Percentiles rank a stretch among this genome's conserved stretches.
phyloP scores from a whole-genome alignment of 2,329 filamentous ascomycete genomes.

The Fusarium sp. region DNA sequence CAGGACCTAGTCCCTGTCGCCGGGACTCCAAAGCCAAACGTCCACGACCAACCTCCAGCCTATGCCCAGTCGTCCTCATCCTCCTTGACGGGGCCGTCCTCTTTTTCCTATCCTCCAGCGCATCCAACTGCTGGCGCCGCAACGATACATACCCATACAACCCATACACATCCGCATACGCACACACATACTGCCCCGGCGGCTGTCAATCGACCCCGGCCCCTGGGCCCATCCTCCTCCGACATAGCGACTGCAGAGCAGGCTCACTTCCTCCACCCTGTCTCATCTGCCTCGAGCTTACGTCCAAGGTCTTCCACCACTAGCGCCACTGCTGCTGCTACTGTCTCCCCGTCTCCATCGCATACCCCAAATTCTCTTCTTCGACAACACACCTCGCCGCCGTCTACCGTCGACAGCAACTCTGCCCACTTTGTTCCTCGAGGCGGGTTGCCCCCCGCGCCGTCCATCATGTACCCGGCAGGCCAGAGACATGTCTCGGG shows the following conservation, averaged over 20 bases:
- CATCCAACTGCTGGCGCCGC: constrained; percentile 13
- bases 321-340: constrained; percentile 25
- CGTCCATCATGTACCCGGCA: constrained; percentile 63
- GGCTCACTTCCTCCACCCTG: constrained; percentile 36
- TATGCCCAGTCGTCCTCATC: constrained; percentile 29
- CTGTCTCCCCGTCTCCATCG: constrained; percentile 24
- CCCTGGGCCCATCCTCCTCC: constrained; percentile 37
- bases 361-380: constrained; percentile 27
- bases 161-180: constrained; percentile 3
- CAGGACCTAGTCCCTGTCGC: constrained; percentile 31
- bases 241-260: constrained; percentile 31
- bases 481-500: constrained; percentile 59
- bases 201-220: constrained; percentile 32
- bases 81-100: constrained; percentile 29
- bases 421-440: constrained; percentile 36
- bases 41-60: constrained; percentile 26
- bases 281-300: constrained; percentile 35
- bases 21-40: constrained; percentile 16
- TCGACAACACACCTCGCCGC: constrained; percentile 31
- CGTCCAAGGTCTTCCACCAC: constrained; percentile 38
- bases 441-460: constrained; percentile 43
- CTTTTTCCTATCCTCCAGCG: constrained; percentile 33
- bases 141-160: constrained; percentile 4
- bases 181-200: constrained; percentile 15
- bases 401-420: constrained; percentile 20